phyloP scores from a whole-genome alignment of 1,284 basidiomycete genomes.

The Pholiota adiposa region DNA sequence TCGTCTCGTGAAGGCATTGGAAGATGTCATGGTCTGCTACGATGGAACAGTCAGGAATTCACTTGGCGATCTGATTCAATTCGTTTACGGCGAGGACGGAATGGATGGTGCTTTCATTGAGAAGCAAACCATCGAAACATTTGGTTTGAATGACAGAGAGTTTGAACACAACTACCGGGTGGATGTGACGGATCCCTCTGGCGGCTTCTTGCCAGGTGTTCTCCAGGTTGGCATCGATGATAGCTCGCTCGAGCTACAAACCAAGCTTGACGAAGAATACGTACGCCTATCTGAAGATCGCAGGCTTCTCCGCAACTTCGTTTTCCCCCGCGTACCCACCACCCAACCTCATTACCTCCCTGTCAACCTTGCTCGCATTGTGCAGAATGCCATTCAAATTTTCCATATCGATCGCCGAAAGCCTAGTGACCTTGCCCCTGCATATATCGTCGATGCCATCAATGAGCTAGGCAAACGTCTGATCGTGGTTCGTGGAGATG shows the following conservation, averaged over 20 bases:
- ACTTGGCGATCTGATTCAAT: slow-evolving; percentile 93
- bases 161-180: slow-evolving; percentile 94
- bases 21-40: slow-evolving; percentile 97
- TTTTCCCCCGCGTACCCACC: slow-evolving; percentile 84
- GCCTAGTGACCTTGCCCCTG: slow-evolving; percentile 90
- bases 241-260: slow-evolving; percentile 88
- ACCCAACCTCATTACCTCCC: slow-evolving; percentile 82
- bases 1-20: slow-evolving; percentile 96
- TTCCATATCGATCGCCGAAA: slow-evolving; percentile 97
- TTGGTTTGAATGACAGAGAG: slow-evolving; percentile 80
- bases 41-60: slow-evolving; percentile 99
- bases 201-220: slow-evolving; percentile 79
- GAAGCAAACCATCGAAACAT: slow-evolving; percentile 91
- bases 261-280: slow-evolving; percentile 89
- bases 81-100: slow-evolving; percentile 97
- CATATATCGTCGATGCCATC: slow-evolving; percentile 85
- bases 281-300: slow-evolving; percentile 80
- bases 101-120: slow-evolving; percentile 99
- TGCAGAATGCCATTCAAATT: slow-evolving; percentile 96
- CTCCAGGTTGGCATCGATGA: slow-evolving; percentile 96
- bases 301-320: slow-evolving; percentile 74
- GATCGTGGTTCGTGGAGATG: slow-evolving; percentile 87
- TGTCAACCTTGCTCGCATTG: slow-evolving; percentile 93
- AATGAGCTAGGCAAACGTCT: slow-evolving; percentile 73
- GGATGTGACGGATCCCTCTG: slow-evolving; percentile 84